These are phyloP conservation scores for Rhododendron henanense DNA, from an alignment of 148 eudicot genomes.

Conservation along the genomic window DNA sequence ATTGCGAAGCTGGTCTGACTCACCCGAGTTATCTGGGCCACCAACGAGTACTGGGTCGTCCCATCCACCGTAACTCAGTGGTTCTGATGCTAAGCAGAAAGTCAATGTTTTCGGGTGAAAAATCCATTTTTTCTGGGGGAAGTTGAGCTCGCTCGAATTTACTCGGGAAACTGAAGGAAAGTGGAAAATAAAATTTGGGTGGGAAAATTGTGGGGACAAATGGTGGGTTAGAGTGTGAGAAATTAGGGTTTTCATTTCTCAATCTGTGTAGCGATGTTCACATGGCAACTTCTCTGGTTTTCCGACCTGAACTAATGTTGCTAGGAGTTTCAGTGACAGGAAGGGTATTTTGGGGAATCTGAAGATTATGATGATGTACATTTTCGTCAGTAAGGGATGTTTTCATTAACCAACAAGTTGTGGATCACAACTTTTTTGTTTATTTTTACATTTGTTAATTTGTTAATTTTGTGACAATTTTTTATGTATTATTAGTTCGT, in stretches of 20 bases:
- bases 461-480: too few relatives aligned
- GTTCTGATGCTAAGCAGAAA: conserved; percentile 26
- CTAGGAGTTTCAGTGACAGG: not conserved
- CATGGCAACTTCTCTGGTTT: not conserved
- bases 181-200: conserved; percentile 16
- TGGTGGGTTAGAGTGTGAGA: conserved; percentile 16
- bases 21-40: conserved; percentile 41
- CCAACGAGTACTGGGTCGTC: conserved; percentile 42
- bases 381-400: not conserved
- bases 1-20: conserved; percentile 50
- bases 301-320: not conserved
- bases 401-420: too few relatives aligned
- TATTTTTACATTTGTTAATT: too few relatives aligned
- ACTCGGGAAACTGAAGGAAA: conserved; percentile 19
- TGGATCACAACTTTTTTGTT: too few relatives aligned
- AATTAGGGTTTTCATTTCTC: conserved; percentile 46
- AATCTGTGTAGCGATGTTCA: not conserved
- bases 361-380: not conserved
- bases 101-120: conserved; percentile 16
- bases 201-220: conserved; percentile 13
- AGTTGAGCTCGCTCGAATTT: conserved; percentile 16
- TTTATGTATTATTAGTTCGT: too few relatives aligned
- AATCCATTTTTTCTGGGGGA: conserved; percentile 20
- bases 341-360: not conserved
- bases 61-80: conserved; percentile 65